Conservation (phyloP, 257 asterid species). For the Cynanchum wilfordii region DNA sequence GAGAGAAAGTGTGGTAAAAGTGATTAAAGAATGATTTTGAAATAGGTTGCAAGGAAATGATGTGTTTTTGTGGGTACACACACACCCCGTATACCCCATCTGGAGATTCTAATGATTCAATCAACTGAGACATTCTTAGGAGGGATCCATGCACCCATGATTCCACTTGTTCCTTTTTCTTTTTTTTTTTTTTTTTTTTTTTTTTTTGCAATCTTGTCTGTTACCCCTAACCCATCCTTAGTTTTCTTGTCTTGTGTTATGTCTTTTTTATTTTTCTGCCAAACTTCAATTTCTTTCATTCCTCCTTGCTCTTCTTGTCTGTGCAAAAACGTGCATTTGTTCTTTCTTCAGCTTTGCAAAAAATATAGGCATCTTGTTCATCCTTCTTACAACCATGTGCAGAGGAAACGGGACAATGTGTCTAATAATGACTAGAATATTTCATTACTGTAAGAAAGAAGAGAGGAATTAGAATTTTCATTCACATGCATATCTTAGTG, state of each 20-base stretch:
- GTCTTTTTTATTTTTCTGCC: background rate
- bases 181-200: too few species aligned
- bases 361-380: background rate
- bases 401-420: background rate
- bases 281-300: background rate
- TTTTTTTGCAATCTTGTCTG: background rate
- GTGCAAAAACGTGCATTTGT: slow-evolving; percentile 15
- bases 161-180: background rate
- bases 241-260: background rate
- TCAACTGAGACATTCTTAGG: background rate
- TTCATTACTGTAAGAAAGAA: background rate
- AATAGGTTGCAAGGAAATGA: too few species aligned
- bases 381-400: slow-evolving; percentile 6
- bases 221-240: background rate
- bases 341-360: slow-evolving; percentile 7
- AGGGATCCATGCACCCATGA: background rate
- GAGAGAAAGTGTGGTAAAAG: too few species aligned
- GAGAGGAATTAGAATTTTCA: background rate
- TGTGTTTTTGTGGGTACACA: too few species aligned
- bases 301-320: too few species aligned
- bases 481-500: background rate
- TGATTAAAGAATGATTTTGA: too few species aligned
- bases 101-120: background rate
- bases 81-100: too few species aligned
- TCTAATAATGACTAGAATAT: background rate